Evolutionary conservation across 306 rosid species (phyloP).

Genomic region (Medicago ruthenica): DNA sequence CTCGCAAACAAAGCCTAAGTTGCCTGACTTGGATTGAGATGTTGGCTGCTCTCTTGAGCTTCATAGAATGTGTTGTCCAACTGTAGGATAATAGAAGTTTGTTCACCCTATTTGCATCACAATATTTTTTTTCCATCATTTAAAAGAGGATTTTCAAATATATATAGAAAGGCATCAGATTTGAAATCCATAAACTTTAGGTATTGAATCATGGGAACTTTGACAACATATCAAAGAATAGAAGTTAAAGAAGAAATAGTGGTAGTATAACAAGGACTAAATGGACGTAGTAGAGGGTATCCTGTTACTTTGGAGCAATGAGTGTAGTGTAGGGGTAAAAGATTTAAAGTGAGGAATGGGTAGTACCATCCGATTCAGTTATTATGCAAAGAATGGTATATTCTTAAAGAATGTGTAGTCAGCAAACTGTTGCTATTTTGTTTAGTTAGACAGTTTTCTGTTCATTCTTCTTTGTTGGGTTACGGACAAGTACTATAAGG

Average conservation of each 20-base stretch:
- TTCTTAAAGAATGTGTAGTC: not conserved
- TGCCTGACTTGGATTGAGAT: not conserved
- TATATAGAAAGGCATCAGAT: not conserved
- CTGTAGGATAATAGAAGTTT: not conserved
- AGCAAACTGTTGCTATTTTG: not conserved
- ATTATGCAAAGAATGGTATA: not conserved
- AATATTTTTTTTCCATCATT: not conserved
- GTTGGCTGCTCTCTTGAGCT: not conserved
- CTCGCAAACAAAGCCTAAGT: no score
- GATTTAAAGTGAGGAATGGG: not conserved
- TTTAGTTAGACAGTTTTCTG: not conserved
- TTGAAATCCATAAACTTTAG: not conserved
- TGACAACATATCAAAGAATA: not conserved
- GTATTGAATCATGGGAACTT: not conserved
- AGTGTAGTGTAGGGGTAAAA: not conserved
- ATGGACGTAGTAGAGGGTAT: not conserved
- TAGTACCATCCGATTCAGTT: not conserved
- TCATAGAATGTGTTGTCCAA: not conserved
- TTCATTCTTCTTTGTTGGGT: conserved; percentile 5
- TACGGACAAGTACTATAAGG: not conserved
- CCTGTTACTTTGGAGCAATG: not conserved
- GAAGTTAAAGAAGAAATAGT: not conserved
- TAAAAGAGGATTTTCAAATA: not conserved
- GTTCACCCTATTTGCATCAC: not conserved
- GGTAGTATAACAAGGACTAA: not conserved